A percentile compares a stretch with the other conserved stretches of the same genome.
Conservation (phyloP, 495 filamentous ascomycete species). For the Aspergillus avenaceus region DNA sequence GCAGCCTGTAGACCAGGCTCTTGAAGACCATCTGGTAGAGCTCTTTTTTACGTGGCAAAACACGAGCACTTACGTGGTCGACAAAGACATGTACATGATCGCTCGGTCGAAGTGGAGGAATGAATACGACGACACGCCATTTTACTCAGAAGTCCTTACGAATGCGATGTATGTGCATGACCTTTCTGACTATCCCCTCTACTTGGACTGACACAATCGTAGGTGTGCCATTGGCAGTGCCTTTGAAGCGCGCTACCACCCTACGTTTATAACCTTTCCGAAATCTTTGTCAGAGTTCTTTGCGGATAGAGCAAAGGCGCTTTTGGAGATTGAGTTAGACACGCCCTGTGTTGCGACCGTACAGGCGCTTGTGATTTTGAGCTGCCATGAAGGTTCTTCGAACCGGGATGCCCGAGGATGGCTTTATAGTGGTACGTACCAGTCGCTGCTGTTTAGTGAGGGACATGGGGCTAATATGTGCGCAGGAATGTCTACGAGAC, state of each 20-base stretch:
- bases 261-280: constrained; percentile 44
- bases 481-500: constrained; percentile 47
- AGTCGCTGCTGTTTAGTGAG: not conserved
- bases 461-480: constrained; percentile 5
- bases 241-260: constrained; percentile 44
- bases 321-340: constrained; percentile 47
- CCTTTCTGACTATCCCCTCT: not conserved
- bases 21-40: constrained; percentile 45
- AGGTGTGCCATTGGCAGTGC: constrained; percentile 48
- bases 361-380: constrained; percentile 46
- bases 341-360: constrained; percentile 48
- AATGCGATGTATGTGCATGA: constrained; percentile 40
- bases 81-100: constrained; percentile 44
- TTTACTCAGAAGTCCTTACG: constrained; percentile 47
- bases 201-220: not conserved
- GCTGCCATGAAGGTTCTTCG: constrained; percentile 42
- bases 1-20: constrained; percentile 34
- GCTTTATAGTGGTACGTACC: constrained; percentile 42
- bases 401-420: constrained; percentile 49
- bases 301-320: constrained; percentile 44
- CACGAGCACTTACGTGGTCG: constrained; percentile 45
- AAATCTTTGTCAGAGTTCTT: constrained; percentile 47
- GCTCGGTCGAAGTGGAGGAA: constrained; percentile 40
- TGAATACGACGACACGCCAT: constrained; percentile 39
- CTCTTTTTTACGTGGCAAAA: constrained; percentile 53